These are phyloP conservation scores for Skeletonema potamos DNA, from an alignment of 108 stramenopile species.

Conservation along the genomic window DNA sequence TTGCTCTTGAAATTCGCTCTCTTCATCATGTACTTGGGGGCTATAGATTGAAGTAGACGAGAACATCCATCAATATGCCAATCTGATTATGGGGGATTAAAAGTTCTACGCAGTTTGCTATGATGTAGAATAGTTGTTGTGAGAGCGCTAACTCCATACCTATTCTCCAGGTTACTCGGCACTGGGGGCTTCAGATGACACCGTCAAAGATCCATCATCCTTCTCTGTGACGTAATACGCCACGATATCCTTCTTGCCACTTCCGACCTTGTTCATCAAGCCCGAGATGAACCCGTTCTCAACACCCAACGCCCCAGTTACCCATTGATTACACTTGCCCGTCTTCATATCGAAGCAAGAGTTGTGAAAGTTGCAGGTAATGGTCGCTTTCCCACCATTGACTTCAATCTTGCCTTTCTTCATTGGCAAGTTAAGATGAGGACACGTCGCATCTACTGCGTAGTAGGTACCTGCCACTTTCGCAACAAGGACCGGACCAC, in stretches of 20 bases:
- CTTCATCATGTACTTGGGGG: neutral
- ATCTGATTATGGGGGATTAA: neutral
- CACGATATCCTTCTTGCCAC: slow-evolving; percentile 20
- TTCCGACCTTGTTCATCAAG: slow-evolving; percentile 40
- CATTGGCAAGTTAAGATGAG: slow-evolving; percentile 49
- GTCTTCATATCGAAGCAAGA: slow-evolving; percentile 42
- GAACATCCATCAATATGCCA: neutral
- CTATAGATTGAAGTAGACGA: neutral
- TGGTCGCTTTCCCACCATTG: slow-evolving; percentile 13
- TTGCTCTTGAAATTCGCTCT: neutral
- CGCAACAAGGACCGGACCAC: slow-evolving; percentile 41
- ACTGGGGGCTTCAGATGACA: neutral
- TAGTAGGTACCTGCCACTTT: slow-evolving; percentile 35
- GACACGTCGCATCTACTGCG: slow-evolving; percentile 48
- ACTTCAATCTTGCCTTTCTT: slow-evolving; percentile 41
- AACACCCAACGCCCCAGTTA: slow-evolving; percentile 36
- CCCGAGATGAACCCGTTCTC: slow-evolving; percentile 38
- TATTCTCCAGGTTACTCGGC: neutral
- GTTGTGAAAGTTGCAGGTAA: slow-evolving; percentile 49
- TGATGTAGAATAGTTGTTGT: neutral
- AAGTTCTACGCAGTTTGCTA: neutral
- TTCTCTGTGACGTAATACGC: slow-evolving; percentile 26
- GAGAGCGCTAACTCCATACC: neutral
- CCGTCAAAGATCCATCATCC: slow-evolving; percentile 26
- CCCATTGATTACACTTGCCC: slow-evolving; percentile 39